A percentile compares a stretch with the other conserved stretches of the same genome.
phyloP scores from a whole-genome alignment of 257 asterid species.

The Solanum pimpinellifolium region DNA sequence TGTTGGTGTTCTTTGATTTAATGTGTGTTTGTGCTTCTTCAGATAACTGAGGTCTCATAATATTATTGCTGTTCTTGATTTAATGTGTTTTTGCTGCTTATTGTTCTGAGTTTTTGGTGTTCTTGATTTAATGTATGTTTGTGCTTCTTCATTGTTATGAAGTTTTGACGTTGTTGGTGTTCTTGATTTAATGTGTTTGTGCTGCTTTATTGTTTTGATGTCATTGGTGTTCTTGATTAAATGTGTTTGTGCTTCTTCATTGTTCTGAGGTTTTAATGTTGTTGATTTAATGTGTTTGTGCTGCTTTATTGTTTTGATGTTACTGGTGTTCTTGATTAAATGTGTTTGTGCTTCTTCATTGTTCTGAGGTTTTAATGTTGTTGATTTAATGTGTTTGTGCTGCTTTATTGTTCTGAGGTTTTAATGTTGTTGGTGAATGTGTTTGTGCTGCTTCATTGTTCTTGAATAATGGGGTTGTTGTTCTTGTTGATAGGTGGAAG shows the following conservation, averaged over 20 bases:
- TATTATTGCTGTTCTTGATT: background rate
- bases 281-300: background rate
- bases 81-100: background rate
- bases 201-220: background rate
- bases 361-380: background rate
- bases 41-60: background rate
- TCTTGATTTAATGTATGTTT: background rate
- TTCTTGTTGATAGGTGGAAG: constrained; percentile 61
- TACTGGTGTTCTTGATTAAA: background rate
- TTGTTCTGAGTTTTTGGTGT: constrained; percentile 37
- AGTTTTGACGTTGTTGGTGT: background rate
- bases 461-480: background rate
- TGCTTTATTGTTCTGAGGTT: background rate
- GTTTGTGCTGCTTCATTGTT: background rate
- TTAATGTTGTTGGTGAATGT: background rate
- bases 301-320: background rate
- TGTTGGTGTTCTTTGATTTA: background rate
- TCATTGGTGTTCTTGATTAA: background rate
- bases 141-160: background rate
- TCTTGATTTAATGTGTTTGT: background rate
- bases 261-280: background rate
- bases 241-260: background rate
- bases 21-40: background rate
- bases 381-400: background rate
- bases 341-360: background rate